Evolutionary conservation across 2,329 filamentous ascomycete genomes (phyloP).

Genomic region (Colletotrichum tamarilloi): DNA sequence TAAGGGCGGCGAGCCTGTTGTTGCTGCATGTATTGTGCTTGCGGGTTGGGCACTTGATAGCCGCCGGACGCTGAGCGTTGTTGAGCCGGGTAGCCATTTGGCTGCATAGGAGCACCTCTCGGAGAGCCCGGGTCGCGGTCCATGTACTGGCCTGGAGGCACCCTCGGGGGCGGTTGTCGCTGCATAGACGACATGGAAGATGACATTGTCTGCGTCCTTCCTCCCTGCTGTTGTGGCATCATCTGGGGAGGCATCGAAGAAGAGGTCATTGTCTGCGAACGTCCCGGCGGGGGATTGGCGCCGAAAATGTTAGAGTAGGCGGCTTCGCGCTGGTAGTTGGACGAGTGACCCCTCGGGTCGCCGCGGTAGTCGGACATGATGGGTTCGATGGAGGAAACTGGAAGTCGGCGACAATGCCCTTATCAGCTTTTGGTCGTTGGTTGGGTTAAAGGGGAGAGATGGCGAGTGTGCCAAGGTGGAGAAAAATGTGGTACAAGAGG

Average conservation of each 20-base stretch:
- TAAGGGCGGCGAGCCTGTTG: slow-evolving; percentile 57
- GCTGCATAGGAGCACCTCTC: slow-evolving; percentile 49
- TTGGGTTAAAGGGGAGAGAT: slow-evolving; percentile 34
- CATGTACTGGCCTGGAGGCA: slow-evolving; percentile 50
- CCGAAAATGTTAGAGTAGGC: slow-evolving; percentile 98
- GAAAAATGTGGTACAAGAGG: slow-evolving; percentile 36
- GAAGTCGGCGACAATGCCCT: slow-evolving; percentile 8
- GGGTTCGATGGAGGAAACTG: slow-evolving; percentile 47
- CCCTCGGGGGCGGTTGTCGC: slow-evolving; percentile 71
- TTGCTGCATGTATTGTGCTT: slow-evolving; percentile 60
- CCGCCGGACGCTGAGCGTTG: slow-evolving; percentile 64
- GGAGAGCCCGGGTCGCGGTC: slow-evolving; percentile 50
- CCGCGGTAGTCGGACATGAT: slow-evolving; percentile 70
- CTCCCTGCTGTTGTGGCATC: slow-evolving; percentile 64
- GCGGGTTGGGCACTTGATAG: slow-evolving; percentile 55
- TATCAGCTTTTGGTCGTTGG: slow-evolving; percentile 27
- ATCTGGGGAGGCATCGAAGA: slow-evolving; percentile 69
- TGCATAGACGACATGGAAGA: slow-evolving; percentile 66
- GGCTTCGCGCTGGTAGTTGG: slow-evolving; percentile 83
- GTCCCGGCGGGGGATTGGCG: slow-evolving; percentile 83
- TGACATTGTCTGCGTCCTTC: slow-evolving; percentile 82
- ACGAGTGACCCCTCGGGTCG: slow-evolving; percentile 60
- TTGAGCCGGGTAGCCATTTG: slow-evolving; percentile 46
- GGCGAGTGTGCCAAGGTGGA: slow-evolving; percentile 35
- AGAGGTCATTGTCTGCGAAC: slow-evolving; percentile 95